Percentiles rank a stretch among this genome's conserved stretches.
phyloP scores from a whole-genome alignment of 2,329 filamentous ascomycete species.

The Fusarium sterilihyphosum region DNA sequence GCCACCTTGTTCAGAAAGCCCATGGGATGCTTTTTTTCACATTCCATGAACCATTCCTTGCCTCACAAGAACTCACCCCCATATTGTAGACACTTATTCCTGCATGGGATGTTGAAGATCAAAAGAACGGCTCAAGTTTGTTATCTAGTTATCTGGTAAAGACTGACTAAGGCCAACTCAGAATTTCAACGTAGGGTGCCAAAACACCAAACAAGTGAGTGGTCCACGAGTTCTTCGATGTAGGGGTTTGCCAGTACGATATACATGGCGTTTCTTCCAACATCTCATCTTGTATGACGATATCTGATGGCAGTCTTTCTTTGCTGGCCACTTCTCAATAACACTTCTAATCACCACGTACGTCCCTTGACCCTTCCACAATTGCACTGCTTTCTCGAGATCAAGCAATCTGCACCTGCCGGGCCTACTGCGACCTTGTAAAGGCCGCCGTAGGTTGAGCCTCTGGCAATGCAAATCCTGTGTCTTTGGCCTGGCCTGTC shows the following conservation, averaged over 20 bases:
- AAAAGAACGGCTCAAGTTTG: slow-evolving; percentile 41
- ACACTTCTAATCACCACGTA: slow-evolving; percentile 9
- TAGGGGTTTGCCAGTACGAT: slow-evolving; percentile 11
- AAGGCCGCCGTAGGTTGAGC: slow-evolving; percentile 31
- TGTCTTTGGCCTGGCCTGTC: slow-evolving; percentile 36
- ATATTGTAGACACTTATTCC: not conserved
- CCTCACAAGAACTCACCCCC: not conserved
- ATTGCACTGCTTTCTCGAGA: slow-evolving; percentile 39
- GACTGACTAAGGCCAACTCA: slow-evolving; percentile 41
- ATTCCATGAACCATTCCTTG: slow-evolving; percentile 11
- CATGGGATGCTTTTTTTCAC: not conserved
- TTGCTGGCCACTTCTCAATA: slow-evolving; percentile 11
- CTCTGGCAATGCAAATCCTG: slow-evolving; percentile 33
- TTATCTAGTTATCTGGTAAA: slow-evolving; percentile 36
- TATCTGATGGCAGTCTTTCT: slow-evolving; percentile 1
- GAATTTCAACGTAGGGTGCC: slow-evolving; percentile 22
- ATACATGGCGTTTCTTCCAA: slow-evolving; percentile 11
- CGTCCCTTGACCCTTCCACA: slow-evolving; percentile 23
- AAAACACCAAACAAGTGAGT: slow-evolving; percentile 32
- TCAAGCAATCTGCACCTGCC: slow-evolving; percentile 45
- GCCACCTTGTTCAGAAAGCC: not conserved
- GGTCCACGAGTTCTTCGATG: slow-evolving; percentile 9
- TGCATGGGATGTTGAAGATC: not conserved
- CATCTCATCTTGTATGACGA: slow-evolving; percentile 11
- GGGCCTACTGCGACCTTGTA: slow-evolving; percentile 34